Base-by-base conservation (phyloP, 1,284 basidiomycete species). In the Mycena citricolor region DNA sequence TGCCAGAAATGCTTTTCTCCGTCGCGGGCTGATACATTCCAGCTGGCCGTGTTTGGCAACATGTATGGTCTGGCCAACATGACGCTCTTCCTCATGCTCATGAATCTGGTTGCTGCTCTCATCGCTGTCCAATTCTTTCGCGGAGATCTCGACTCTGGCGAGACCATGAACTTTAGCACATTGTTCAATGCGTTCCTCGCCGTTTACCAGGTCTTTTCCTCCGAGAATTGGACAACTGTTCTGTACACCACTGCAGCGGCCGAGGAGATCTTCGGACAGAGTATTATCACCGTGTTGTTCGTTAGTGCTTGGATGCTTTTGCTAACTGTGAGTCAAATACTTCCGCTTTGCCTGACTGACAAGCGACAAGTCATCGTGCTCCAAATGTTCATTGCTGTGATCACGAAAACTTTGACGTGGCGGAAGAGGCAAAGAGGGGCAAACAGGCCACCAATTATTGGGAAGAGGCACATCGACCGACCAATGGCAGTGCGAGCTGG, bases 381-480 rank as follows among this genome's bases (percentile, higher is more conserved):
- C 44, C 94, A 97, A 59, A 91, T 98, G 86, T 97, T 98, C 71
- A 94, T 99, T 59, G 95, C 94, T 25, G 94, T 98, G 41, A 94
- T 99, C 74, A 97, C 64, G 94, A 97, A 71, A 97, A 97, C 66
- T 98, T 98, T 57, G 78, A 87, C 32, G 81, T 97, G 4, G 92
- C 93, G 0, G 95, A 98, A 60, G 91, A 95, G 61, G 78, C 85
- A 34, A 97, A 97, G 68, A 82, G 86, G 44, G 79, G 81, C 34
- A 79, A 87, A 54, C 95, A 98, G 64, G 81, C 89, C 7, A 83
- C 73, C 4, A 69, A 77, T 47, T 86, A 81, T 57, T 82, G 77
- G 68, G 78, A 71, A 8, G 31, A 39, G 30, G 23, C 73, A 30
- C 78, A 78, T 51, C 73, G 75, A 33, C 73, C 74, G 4, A 67